Evolutionary conservation across 306 rosid species (phyloP).

Genomic region (Sphenostylis stenocarpa): DNA sequence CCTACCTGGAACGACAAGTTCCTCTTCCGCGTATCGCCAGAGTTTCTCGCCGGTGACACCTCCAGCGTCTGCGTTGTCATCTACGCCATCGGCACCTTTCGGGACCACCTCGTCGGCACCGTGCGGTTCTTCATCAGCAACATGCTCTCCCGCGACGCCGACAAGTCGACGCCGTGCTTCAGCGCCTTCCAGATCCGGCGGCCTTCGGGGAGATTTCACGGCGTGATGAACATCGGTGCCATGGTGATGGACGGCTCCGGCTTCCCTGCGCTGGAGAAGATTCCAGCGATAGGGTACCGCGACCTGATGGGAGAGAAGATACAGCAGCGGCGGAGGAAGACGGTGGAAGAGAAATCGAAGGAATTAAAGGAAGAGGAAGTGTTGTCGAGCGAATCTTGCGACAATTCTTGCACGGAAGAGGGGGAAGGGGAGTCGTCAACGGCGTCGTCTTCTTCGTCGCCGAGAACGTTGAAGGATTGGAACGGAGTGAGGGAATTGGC

Average conservation of each 20-base stretch:
- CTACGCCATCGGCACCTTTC: conserved; percentile 62
- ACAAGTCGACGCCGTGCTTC: conserved; percentile 55
- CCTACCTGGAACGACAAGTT: conserved; percentile 95
- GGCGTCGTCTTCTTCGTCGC: conserved; percentile 46
- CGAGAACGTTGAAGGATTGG: conserved; percentile 54
- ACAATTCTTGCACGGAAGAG: conserved; percentile 37
- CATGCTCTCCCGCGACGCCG: conserved; percentile 37
- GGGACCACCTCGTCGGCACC: conserved; percentile 64
- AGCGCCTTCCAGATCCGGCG: conserved; percentile 77
- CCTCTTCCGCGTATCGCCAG: conserved; percentile 73
- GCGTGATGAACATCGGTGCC: conserved; percentile 74
- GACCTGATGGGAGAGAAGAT: conserved; percentile 68
- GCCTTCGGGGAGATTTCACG: conserved; percentile 80
- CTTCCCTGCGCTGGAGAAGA: conserved; percentile 43
- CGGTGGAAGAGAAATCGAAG: conserved; percentile 11
- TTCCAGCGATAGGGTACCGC: conserved; percentile 65
- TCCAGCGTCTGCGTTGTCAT: conserved; percentile 67
- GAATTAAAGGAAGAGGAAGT: conserved; percentile 26
- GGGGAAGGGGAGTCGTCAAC: conserved; percentile 55
- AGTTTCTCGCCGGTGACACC: conserved; percentile 71
- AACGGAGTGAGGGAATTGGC: conserved; percentile 59
- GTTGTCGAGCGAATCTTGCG: conserved; percentile 42
- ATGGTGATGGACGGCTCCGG: conserved; percentile 49
- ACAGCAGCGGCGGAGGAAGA: conserved; percentile 20
- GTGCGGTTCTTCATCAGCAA: conserved; percentile 74